Evolutionary conservation across 2,329 filamentous ascomycete genomes (phyloP), one percentile per base, ranked within the genome.

Genomic region (Ophiosphaerella herpotricha): DNA sequence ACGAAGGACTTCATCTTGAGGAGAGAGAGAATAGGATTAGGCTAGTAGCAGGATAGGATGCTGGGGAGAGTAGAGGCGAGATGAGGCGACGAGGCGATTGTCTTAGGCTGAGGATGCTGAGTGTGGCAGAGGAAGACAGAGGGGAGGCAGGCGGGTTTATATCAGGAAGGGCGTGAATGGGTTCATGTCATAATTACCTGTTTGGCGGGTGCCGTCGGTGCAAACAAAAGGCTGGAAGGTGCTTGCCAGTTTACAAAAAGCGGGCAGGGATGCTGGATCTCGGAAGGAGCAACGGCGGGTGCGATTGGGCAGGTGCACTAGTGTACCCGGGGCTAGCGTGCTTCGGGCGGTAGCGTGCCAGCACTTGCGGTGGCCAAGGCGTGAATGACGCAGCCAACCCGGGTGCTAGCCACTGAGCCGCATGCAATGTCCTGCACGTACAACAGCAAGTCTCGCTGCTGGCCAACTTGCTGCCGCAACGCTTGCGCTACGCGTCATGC

Each of bases 1-100:
- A 67, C 65, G 50, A 74, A 64, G 41, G 71, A 71, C 67, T 73
- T 74, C 73, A 75, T 75, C 50, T 60, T 69, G 62, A 46, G 39
- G 46, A 29, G 11, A 29, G 26, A 29, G 26, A 29, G 7, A 29
- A 8, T 29, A 29, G 26, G 11, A 29, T 11, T 29, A 29, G 18
- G 18, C 18, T 21, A 21, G 18, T 21, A 21, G 18, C 18, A 4
- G 48, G 42, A 36, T 39, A 45, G 48, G 43, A 38, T 46, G 47
- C 48, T 43, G 45, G 33, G 43, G 36, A 34, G 45, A 51, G 46
- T 51, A 57, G 60, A 63, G 56, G 45, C 55, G 23, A 46, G 48
- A 49, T 49, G 59, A 60, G 61, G 43, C 57, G 60, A 52, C 59
- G 38, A 33, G 16, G 23, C 24, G 34, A 38, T 37, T 13, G 23